Conservation (phyloP, 257 asterid genomes). For the Solanum etuberosum region DNA sequence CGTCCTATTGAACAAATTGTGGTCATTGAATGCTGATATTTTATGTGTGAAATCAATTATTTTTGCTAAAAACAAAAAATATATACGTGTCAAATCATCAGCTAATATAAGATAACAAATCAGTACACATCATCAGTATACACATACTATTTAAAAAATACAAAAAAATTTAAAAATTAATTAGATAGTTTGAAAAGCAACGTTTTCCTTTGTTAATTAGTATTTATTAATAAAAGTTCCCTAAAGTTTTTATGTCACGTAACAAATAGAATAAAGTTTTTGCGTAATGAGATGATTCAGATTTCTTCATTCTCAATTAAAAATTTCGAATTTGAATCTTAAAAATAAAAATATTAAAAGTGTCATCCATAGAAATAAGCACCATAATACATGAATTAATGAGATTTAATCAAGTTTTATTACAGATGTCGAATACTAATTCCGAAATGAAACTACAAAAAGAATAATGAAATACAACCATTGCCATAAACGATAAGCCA, state of each 20-base stretch:
- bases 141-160: background rate
- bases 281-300: rapidly evolving
- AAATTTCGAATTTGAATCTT: rapidly evolving
- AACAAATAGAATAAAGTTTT: background rate
- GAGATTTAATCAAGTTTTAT: rapidly evolving
- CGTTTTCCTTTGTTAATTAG: background rate
- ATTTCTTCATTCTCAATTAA: rapidly evolving
- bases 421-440: background rate
- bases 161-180: background rate
- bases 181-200: background rate
- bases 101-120: background rate
- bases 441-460: background rate
- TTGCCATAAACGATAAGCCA: background rate
- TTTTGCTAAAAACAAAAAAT: background rate
- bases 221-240: background rate
- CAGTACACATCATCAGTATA: background rate
- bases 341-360: rapidly evolving
- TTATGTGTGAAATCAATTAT: background rate
- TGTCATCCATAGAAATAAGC: background rate
- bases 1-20: background rate
- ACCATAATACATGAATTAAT: background rate
- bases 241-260: background rate
- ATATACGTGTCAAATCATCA: background rate
- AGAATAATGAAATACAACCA: background rate
- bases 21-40: background rate